Percentiles rank a stretch among this genome's conserved stretches.
phyloP scores from a whole-genome alignment of 2,329 filamentous ascomycete species.

The Colletotrichum tofieldiae region DNA sequence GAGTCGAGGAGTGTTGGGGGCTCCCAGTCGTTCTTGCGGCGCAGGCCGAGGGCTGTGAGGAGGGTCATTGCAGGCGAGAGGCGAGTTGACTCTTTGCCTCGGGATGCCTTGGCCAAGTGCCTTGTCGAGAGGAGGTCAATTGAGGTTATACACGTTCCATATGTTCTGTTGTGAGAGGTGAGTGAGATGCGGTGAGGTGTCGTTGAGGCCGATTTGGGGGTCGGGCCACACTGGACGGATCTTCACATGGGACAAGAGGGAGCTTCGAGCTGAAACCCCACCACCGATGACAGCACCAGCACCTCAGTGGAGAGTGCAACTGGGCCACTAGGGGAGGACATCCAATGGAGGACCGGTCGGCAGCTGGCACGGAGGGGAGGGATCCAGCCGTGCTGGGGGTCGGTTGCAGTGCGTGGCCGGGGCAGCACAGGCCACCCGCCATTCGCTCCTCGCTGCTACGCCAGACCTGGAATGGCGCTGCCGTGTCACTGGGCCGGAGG shows the following conservation, averaged over 20 bases:
- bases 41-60: conserved; percentile 62
- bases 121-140: conserved; percentile 2
- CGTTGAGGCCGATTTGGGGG: conserved; percentile 20
- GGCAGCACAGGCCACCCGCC: conserved; percentile 20
- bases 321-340: neutral
- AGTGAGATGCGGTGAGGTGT: conserved; percentile 23
- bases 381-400: conserved; percentile 11
- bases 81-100: neutral
- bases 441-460: neutral
- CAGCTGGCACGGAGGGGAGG: conserved; percentile 27
- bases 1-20: conserved; percentile 71
- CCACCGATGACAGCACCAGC: conserved; percentile 35
- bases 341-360: conserved; percentile 10
- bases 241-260: conserved; percentile 39
- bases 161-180: conserved; percentile 12
- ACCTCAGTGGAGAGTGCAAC: neutral
- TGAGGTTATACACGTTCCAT: conserved; percentile 28
- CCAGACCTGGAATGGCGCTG: conserved; percentile 36
- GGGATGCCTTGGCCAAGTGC: conserved; percentile 11
- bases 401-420: conserved; percentile 7
- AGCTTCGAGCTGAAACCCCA: conserved; percentile 41
- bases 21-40: conserved; percentile 64
- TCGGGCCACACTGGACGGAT: conserved; percentile 12
- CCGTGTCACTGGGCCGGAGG: conserved; percentile 25
- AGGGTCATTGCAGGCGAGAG: conserved; percentile 57